Percentiles rank a stretch among this genome's conserved stretches.
Evolutionary conservation across 225 moss, liverwort and hornwort genomes (phyloP).

Genomic region (Sphagnum contortum): DNA sequence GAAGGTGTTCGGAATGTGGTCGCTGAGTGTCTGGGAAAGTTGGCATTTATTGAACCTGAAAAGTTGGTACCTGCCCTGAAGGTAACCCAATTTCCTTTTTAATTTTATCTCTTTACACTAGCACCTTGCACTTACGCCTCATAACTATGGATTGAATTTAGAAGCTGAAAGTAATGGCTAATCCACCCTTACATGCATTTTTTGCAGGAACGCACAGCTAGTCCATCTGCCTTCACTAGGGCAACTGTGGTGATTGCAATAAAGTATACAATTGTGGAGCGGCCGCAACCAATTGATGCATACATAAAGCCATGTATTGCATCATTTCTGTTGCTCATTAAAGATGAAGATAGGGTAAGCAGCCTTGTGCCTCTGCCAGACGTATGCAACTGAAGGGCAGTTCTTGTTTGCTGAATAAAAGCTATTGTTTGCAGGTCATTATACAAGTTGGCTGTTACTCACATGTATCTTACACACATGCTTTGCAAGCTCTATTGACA

Average conservation of each 20-base stretch:
- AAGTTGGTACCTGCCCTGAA: conserved; percentile 92
- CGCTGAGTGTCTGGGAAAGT: conserved; percentile 97
- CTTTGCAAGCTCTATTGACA: too few species aligned
- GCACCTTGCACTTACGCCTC: too few species aligned
- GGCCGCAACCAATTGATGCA: conserved; percentile 95
- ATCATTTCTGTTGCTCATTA: conserved; percentile 92
- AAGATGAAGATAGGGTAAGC: conserved; percentile 89
- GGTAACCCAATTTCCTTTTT: conserved; percentile 22
- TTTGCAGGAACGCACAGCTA: conserved; percentile 89
- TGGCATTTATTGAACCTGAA: conserved; percentile 96
- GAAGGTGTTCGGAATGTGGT: conserved; percentile 99
- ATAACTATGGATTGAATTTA: too few species aligned
- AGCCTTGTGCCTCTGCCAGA: neutral
- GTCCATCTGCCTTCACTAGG: conserved; percentile 81
- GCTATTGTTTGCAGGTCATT: too few species aligned
- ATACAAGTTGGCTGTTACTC: too few species aligned
- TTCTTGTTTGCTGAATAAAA: too few species aligned
- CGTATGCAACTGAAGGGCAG: too few species aligned
- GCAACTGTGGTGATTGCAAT: conserved; percentile 99
- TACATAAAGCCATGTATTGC: conserved; percentile 91
- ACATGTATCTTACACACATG: too few species aligned
- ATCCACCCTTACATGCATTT: neutral
- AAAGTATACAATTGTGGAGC: conserved; percentile 96
- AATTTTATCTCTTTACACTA: too few species aligned
- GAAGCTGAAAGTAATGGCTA: neutral